A percentile compares a stretch with the other conserved stretches of the same genome.
phyloP scores from a whole-genome alignment of 2,329 filamentous ascomycete genomes.

The Xylariaceae sp. region DNA sequence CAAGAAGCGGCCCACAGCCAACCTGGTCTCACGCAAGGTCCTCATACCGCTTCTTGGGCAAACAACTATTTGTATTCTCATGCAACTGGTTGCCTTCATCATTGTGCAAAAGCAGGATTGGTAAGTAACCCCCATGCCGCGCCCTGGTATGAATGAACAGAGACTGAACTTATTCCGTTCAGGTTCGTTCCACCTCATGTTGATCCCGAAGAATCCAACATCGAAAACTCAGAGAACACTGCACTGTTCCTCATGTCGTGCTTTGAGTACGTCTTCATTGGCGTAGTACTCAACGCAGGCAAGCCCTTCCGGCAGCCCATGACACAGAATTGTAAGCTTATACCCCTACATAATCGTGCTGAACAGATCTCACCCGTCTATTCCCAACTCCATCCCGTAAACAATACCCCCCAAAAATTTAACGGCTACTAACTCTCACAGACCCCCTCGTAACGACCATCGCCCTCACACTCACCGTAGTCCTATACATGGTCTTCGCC shows the following conservation, averaged over 20 bases:
- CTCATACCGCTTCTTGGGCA: conserved; percentile 84
- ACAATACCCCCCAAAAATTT: background rate
- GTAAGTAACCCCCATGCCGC: conserved; percentile 39
- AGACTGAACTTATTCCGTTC: conserved; percentile 10
- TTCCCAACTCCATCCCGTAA: no score
- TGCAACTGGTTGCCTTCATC: conserved; percentile 70
- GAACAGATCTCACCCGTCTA: background rate
- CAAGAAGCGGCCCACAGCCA: conserved; percentile 82
- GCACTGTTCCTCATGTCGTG: conserved; percentile 84
- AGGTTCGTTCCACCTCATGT: conserved; percentile 76
- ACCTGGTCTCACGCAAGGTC: conserved; percentile 88
- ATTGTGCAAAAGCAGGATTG: conserved; percentile 74
- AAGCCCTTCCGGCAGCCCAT: conserved; percentile 81
- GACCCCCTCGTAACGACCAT: conserved; percentile 83
- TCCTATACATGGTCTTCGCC: conserved; percentile 73
- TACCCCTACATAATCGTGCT: background rate
- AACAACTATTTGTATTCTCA: conserved; percentile 71
- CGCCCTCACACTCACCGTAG: conserved; percentile 58
- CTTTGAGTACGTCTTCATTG: conserved; percentile 91
- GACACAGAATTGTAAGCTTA: conserved; percentile 65
- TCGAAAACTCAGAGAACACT: conserved; percentile 90
- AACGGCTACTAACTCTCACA: conserved; percentile 36
- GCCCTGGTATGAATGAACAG: background rate
- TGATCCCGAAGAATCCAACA: conserved; percentile 73
- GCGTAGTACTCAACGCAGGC: conserved; percentile 85